A percentile compares a stretch with the other conserved stretches of the same genome.
These are phyloP conservation scores for Fusarium metavorans DNA, from an alignment of 2,329 filamentous ascomycete species.

Conservation along the genomic window DNA sequence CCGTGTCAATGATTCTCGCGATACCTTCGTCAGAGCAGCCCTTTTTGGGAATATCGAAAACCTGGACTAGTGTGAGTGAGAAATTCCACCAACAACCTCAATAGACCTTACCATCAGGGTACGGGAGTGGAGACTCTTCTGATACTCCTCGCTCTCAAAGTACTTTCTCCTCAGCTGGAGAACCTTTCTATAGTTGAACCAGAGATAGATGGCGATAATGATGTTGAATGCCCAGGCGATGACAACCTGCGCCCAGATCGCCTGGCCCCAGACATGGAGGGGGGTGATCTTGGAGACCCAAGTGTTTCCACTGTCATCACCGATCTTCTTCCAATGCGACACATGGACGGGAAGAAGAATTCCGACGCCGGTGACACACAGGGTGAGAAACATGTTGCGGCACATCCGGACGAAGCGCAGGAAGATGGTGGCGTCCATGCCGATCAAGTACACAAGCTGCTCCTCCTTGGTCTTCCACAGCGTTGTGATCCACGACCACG, in stretches of 20 bases:
- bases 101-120: conserved; percentile 70
- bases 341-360: conserved; percentile 88
- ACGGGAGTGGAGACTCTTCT: conserved; percentile 84
- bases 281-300: conserved; percentile 73
- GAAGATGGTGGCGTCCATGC: conserved; percentile 92
- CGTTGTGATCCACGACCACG: conserved; percentile 88
- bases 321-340: conserved; percentile 51
- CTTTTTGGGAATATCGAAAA: conserved; percentile 87
- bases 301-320: conserved; percentile 39
- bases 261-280: conserved; percentile 61
- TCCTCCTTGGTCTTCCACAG: conserved; percentile 83
- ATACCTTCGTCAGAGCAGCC: conserved; percentile 88
- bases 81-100: background rate
- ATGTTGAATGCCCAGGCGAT: conserved; percentile 76
- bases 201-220: conserved; percentile 84
- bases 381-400: conserved; percentile 84
- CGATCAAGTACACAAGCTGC: conserved; percentile 82
- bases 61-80: conserved; percentile 57
- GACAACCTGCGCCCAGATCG: conserved; percentile 71
- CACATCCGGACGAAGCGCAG: conserved; percentile 91
- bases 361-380: conserved; percentile 78
- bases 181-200: conserved; percentile 88
- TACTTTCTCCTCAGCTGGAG: conserved; percentile 78
- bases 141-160: conserved; percentile 89
- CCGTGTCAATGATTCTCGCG: conserved; percentile 81